Conservation (phyloP, 352 stramenopile species). For the Pythium aquatile region DNA sequence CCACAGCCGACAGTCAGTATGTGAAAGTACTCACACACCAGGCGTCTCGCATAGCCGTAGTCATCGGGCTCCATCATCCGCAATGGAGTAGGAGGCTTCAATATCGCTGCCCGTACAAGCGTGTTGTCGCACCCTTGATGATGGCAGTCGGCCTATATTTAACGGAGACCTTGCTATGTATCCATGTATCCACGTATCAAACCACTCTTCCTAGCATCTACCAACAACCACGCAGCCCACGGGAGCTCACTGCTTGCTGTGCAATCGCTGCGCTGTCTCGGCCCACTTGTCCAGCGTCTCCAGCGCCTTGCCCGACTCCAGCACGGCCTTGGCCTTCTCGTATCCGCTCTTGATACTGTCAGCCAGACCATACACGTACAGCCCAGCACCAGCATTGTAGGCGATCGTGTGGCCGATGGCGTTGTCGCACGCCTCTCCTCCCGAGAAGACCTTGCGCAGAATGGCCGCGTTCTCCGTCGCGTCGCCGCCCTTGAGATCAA, state of each 20-base stretch:
- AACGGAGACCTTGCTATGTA: not conserved
- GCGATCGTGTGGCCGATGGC: slow-evolving; percentile 97
- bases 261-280: slow-evolving; percentile 51
- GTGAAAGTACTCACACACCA: slow-evolving; percentile 57
- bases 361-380: slow-evolving; percentile 96
- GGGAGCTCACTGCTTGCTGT: slow-evolving; percentile 22
- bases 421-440: slow-evolving; percentile 88
- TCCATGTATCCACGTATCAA: not conserved
- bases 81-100: not conserved
- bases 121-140: not conserved
- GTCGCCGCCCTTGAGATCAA: slow-evolving; percentile 95
- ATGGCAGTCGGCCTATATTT: slow-evolving; percentile 1
- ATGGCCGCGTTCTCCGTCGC: slow-evolving; percentile 95
- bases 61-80: slow-evolving; percentile 10
- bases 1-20: slow-evolving; percentile 62
- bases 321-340: slow-evolving; percentile 70
- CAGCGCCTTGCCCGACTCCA: slow-evolving; percentile 66
- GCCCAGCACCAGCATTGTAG: slow-evolving; percentile 96
- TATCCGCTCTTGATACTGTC: slow-evolving; percentile 88
- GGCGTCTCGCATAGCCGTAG: slow-evolving; percentile 47
- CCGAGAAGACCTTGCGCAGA: slow-evolving; percentile 75
- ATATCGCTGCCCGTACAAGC: not conserved
- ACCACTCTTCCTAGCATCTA: slow-evolving; percentile 3
- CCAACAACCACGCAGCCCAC: not conserved
- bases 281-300: slow-evolving; percentile 65